Evolutionary conservation across 1,284 basidiomycete species (phyloP).

Genomic region (Serendipita sp.): DNA sequence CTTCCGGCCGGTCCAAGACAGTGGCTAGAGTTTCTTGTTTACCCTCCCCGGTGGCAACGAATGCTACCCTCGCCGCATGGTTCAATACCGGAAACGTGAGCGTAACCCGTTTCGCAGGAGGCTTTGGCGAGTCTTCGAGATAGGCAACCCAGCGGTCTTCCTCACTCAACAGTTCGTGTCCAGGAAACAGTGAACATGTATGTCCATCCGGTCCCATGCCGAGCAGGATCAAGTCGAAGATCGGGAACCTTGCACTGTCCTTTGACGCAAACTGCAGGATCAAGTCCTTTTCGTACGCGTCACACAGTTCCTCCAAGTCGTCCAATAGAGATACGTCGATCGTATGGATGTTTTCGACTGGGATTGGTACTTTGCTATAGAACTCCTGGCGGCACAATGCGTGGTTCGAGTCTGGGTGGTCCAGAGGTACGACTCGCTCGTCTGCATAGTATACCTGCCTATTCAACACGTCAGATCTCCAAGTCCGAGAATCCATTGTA

Average conservation of each 20-base stretch:
- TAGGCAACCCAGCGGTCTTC: constrained; percentile 88
- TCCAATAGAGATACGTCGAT: constrained; percentile 62
- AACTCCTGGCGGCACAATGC: constrained; percentile 60
- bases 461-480: constrained; percentile 9
- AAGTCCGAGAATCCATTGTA: background rate
- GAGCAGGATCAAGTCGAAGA: constrained; percentile 88
- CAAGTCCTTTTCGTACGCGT: constrained; percentile 88
- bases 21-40: constrained; percentile 69
- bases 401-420: constrained; percentile 89
- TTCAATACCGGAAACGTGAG: constrained; percentile 87
- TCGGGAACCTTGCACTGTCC: constrained; percentile 83
- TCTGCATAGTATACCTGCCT: constrained; percentile 99
- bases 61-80: constrained; percentile 75
- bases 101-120: constrained; percentile 80
- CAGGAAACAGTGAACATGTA: constrained; percentile 92
- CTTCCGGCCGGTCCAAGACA: constrained; percentile 72
- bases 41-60: constrained; percentile 72
- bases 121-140: constrained; percentile 87
- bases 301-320: constrained; percentile 77
- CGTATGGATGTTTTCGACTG: constrained; percentile 65
- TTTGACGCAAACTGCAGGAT: constrained; percentile 81
- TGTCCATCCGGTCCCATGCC: constrained; percentile 94
- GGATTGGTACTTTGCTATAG: constrained; percentile 77
- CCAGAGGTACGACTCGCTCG: constrained; percentile 88
- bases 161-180: constrained; percentile 73